phyloP scores from a whole-genome alignment of 805 yeast species.

The Spathaspora arborariae region DNA sequence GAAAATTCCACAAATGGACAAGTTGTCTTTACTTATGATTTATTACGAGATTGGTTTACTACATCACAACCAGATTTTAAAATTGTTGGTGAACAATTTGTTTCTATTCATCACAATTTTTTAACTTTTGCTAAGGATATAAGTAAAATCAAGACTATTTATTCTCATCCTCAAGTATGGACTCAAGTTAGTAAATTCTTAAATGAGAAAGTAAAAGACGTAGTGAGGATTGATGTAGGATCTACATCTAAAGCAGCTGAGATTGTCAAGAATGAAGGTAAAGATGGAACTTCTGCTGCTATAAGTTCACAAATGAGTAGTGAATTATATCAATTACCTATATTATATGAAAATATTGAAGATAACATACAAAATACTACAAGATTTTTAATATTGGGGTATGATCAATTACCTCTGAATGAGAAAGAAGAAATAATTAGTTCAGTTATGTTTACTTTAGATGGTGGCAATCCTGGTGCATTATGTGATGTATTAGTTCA shows the following conservation, averaged over 20 bases:
- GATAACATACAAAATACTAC: conserved; percentile 79
- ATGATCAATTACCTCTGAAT: conserved; percentile 12
- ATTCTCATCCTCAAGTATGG: conserved; percentile 98
- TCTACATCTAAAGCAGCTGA: conserved; percentile 89
- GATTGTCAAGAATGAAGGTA: conserved; percentile 40
- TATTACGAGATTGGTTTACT: conserved; percentile 62
- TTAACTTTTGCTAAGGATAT: conserved; percentile 45
- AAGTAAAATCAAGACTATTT: conserved; percentile 49
- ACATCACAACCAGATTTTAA: conserved; percentile 28
- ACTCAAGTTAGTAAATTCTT: conserved; percentile 76
- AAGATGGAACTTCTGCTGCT: conserved; percentile 50
- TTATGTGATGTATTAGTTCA: conserved; percentile 60
- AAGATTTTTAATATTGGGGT: conserved; percentile 68
- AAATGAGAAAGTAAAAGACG: conserved; percentile 21
- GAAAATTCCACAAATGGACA: conserved; percentile 96
- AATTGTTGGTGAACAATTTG: conserved; percentile 77
- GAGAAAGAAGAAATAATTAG: conserved; percentile 32
- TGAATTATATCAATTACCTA: conserved; percentile 51
- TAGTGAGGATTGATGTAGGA: conserved; percentile 52
- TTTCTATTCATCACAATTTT: conserved; percentile 76
- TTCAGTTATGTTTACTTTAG: conserved; percentile 61
- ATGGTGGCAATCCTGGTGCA: conserved; percentile 65
- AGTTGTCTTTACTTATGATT: conserved; percentile 80
- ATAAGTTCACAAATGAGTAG: conserved; percentile 73
- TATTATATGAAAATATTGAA: conserved; percentile 57